Conservation (phyloP, 1,284 basidiomycete genomes). For the Fistulinella cinereoalba region DNA sequence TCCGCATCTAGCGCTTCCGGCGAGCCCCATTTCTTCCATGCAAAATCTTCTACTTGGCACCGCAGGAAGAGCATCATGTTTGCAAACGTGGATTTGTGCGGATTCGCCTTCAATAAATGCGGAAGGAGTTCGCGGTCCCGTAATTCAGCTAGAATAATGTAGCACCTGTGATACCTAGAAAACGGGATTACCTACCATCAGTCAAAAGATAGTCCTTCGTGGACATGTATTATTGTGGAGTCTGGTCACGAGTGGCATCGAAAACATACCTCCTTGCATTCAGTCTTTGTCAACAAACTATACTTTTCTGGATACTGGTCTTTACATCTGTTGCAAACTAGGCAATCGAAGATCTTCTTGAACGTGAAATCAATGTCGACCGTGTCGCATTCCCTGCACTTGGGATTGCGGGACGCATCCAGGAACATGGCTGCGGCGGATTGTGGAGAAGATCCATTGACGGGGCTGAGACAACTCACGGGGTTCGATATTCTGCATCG, state of each 20-base stretch:
- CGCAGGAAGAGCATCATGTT: conserved; percentile 99
- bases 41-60: conserved; percentile 93
- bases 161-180: not conserved
- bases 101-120: conserved; percentile 94
- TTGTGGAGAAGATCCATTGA: not conserved
- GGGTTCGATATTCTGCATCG: conserved; percentile 66
- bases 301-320: conserved; percentile 89
- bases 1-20: conserved; percentile 89
- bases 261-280: conserved; percentile 84
- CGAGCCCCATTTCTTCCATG: conserved; percentile 97
- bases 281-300: conserved; percentile 95
- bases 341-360: conserved; percentile 76
- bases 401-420: conserved; percentile 70
- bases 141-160: conserved; percentile 68
- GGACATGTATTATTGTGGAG: conserved; percentile 3
- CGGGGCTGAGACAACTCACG: conserved; percentile 46
- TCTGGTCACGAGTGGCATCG: not conserved
- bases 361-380: conserved; percentile 84
- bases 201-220: conserved; percentile 85
- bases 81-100: conserved; percentile 93
- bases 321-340: conserved; percentile 89
- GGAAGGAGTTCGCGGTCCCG: conserved; percentile 90
- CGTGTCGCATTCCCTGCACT: conserved; percentile 79
- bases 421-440: conserved; percentile 61
- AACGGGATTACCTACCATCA: conserved; percentile 55